Conservation (phyloP, 1,284 basidiomycete species). For the Ustilago tritici region DNA sequence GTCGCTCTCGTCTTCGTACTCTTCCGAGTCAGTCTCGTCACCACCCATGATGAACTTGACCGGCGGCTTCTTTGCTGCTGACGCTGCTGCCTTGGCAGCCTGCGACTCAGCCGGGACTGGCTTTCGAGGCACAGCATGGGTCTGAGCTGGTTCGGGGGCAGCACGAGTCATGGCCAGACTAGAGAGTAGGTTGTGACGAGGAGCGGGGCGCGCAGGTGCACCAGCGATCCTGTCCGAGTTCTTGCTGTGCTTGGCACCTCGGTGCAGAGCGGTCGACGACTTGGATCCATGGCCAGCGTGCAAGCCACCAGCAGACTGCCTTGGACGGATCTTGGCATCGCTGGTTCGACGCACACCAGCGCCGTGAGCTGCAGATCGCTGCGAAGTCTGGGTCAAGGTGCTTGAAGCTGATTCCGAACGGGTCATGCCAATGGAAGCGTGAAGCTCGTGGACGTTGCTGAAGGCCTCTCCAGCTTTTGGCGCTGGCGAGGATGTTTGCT, state of each 20-base stretch:
- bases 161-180: conserved; percentile 56
- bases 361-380: conserved; percentile 28
- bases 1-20: conserved; percentile 56
- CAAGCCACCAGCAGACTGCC: conserved; percentile 16
- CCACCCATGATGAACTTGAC: conserved; percentile 65
- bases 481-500: conserved; percentile 7
- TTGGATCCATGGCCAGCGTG: conserved; percentile 45
- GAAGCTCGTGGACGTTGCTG: neutral
- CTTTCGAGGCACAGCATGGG: conserved; percentile 41
- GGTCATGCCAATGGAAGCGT: conserved; percentile 29
- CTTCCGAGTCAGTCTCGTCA: conserved; percentile 60
- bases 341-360: conserved; percentile 24
- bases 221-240: conserved; percentile 41
- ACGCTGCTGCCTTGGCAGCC: conserved; percentile 16
- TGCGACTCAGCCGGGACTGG: conserved; percentile 26
- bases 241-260: conserved; percentile 50
- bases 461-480: neutral
- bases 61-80: conserved; percentile 41
- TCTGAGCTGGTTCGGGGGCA: conserved; percentile 25
- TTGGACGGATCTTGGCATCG: conserved; percentile 31
- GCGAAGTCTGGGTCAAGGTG: conserved; percentile 41
- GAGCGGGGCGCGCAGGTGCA: conserved; percentile 27
- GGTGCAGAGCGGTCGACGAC: conserved; percentile 44
- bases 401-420: conserved; percentile 46
- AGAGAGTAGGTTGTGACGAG: conserved; percentile 43